phyloP scores from a whole-genome alignment of 2,329 filamentous ascomycete genomes.

The Ophiostoma tasmaniense region DNA sequence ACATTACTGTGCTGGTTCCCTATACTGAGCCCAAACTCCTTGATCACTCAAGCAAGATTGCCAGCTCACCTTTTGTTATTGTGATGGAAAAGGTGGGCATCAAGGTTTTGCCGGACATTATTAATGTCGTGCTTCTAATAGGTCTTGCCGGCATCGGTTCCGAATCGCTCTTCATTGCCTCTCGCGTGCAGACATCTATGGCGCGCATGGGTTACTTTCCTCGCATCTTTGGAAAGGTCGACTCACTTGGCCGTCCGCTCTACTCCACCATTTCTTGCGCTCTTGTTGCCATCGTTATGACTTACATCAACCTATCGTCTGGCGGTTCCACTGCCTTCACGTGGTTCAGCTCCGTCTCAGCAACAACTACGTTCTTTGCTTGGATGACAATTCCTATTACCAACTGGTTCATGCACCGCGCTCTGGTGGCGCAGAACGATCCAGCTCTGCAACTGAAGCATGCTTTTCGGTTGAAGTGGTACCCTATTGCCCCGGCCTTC shows the following conservation, averaged over 20 bases:
- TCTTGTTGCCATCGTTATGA: constrained; percentile 16
- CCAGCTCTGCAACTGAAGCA: constrained; percentile 14
- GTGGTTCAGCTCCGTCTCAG: constrained; percentile 18
- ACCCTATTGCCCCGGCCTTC: constrained; percentile 12
- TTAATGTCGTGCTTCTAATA: constrained; percentile 42
- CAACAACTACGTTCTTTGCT: constrained; percentile 18
- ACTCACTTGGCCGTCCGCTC: constrained; percentile 14
- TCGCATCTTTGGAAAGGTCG: constrained; percentile 16
- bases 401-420: constrained; percentile 18
- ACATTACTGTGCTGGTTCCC: constrained; percentile 17
- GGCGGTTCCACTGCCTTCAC: constrained; percentile 16
- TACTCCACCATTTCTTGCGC: constrained; percentile 12
- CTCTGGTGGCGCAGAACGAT: constrained; percentile 15
- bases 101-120: constrained; percentile 47
- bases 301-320: constrained; percentile 18
- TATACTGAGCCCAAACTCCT: constrained; percentile 17
- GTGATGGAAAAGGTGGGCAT: constrained; percentile 33
- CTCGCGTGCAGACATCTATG: constrained; percentile 18
- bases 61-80: constrained; percentile 36
- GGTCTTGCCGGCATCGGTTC: constrained; percentile 19
- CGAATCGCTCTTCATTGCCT: constrained; percentile 18
- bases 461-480: constrained; percentile 16
- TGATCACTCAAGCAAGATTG: constrained; percentile 14
- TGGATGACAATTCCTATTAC: constrained; percentile 19
- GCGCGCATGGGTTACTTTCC: constrained; percentile 19